These are phyloP conservation scores for Wakefieldia striispora DNA, from an alignment of 768 basidiomycete species.

Conservation along the genomic window DNA sequence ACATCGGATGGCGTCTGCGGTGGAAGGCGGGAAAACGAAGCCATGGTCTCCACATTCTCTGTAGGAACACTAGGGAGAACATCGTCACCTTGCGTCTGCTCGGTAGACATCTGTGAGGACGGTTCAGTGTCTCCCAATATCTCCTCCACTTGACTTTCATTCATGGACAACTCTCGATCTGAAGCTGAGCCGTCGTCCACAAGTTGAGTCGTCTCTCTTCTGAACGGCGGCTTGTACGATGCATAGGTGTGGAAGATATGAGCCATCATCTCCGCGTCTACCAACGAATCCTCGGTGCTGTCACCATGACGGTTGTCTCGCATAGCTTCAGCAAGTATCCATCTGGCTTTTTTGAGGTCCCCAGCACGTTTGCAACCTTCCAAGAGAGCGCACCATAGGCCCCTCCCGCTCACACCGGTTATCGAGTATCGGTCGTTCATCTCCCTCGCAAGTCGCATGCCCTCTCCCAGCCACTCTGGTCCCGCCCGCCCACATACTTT, in stretches of 20 bases:
- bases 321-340: constrained; percentile 85
- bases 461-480: constrained; percentile 70
- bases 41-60: constrained; percentile 1
- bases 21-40: constrained; percentile 49
- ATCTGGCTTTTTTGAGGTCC: constrained; percentile 77
- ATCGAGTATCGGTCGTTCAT: constrained; percentile 75
- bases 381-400: constrained; percentile 80
- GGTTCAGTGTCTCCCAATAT: not conserved
- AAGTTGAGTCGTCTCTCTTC: constrained; percentile 46
- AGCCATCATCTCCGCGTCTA: constrained; percentile 71
- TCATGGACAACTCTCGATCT: not conserved
- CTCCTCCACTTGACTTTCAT: constrained; percentile 3
- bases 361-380: constrained; percentile 88
- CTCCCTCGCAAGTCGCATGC: constrained; percentile 78
- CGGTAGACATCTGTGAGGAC: constrained; percentile 2
- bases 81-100: constrained; percentile 1
- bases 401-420: constrained; percentile 35
- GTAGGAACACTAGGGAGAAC: constrained; percentile 1
- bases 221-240: constrained; percentile 71
- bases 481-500: constrained; percentile 74
- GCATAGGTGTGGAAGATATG: constrained; percentile 89
- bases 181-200: constrained; percentile 23
- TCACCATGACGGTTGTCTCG: constrained; percentile 18
- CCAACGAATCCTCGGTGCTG: constrained; percentile 30
- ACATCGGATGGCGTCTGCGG: constrained; percentile 76